Evolutionary conservation across 805 yeast species (phyloP), one percentile per base, ranked within the genome.

Genomic region (Scheffersomyces ergatensis): DNA sequence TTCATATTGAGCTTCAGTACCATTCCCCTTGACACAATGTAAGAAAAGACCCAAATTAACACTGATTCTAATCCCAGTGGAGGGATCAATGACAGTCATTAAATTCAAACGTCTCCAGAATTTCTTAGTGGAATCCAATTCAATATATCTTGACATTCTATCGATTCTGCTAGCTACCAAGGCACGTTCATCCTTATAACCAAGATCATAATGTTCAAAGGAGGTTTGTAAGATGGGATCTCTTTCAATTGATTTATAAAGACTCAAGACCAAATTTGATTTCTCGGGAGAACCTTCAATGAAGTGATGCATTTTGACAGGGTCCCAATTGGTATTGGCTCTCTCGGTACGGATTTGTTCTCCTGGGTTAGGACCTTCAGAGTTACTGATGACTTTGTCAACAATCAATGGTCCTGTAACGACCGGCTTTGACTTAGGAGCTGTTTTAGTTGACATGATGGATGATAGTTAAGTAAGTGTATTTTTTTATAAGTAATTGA

Each of bases 11-110:
- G 55, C 61, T 12, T 48, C 61, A 14, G 73, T 68, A 37, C 74
- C 74, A 42, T 68, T 68, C 18, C 73, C 72, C 45, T 51, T 60
- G 44, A 68, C 53, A 49, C 72, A 67, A 41, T 63, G 59, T 43
- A 65, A 50, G 43, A 65, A 68, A 17, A 68, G 58, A 13, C 70
- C 72, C 47, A 68, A 57, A 50, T 67, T 66, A 40, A 68, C 68
- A 18, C 59, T 45, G 34, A 68, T 60, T 45, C 73, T 58, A 41
- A 63, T 67, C 15, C 70, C 68, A 38, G 60, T 44, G 26, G 66
- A 62, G 3, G 72, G 72, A 42, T 68, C 73, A 38, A 54, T 58
- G 3, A 63, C 64, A 5, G 70, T 62, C 39, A 68, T 47, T 40
- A 68, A 53, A 38, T 63, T 58, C 47, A 67, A 55, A 44, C 72